Conservation (phyloP, 768 basidiomycete species). For the Pisolithus orientalis region DNA sequence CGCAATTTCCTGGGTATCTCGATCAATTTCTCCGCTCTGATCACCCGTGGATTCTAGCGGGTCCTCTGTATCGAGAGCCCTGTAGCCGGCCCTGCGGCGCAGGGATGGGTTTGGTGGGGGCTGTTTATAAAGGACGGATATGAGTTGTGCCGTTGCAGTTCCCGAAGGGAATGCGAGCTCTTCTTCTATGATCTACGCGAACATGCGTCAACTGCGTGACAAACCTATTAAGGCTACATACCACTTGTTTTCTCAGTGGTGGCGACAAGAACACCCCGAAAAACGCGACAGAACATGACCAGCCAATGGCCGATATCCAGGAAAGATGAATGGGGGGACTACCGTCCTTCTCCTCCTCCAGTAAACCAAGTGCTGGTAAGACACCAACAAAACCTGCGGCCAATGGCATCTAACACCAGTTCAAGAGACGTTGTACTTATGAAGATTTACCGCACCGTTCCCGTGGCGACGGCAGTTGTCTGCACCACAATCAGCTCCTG, state of each 20-base stretch:
- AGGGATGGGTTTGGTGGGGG: constrained; percentile 58
- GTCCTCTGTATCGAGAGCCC: constrained; percentile 29
- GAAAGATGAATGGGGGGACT: constrained; percentile 67
- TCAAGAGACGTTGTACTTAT: not conserved
- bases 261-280: constrained; percentile 99
- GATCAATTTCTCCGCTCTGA: constrained; percentile 2
- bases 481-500: constrained; percentile 94
- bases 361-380: constrained; percentile 78
- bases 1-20: constrained; percentile 17
- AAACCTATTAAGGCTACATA: constrained; percentile 30
- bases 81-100: constrained; percentile 55
- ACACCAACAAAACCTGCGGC: constrained; percentile 91
- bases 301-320: constrained; percentile 68
- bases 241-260: constrained; percentile 91
- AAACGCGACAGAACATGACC: constrained; percentile 91
- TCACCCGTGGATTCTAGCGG: constrained; percentile 12
- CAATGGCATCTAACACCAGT: constrained; percentile 57
- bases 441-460: constrained; percentile 36
- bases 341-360: constrained; percentile 73
- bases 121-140: constrained; percentile 79
- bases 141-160: constrained; percentile 92
- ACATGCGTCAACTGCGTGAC: constrained; percentile 2
- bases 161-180: constrained; percentile 92
- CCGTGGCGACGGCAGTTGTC: constrained; percentile 93
- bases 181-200: constrained; percentile 79